Conservation (phyloP, 345 rosid species). For the Lepidium sativum region DNA sequence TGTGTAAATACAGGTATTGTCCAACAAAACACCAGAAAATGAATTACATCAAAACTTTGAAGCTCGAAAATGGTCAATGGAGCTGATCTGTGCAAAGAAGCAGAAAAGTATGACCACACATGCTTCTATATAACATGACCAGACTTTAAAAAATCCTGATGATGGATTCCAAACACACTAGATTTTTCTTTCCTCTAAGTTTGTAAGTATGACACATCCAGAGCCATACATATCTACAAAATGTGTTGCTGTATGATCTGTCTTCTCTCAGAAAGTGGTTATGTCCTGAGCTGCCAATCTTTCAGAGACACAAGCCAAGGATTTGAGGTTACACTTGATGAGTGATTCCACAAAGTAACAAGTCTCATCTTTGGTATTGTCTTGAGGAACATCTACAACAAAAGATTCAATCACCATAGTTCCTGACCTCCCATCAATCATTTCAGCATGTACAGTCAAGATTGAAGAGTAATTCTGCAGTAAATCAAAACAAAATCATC, state of each 20-base stretch:
- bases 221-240: too few relatives aligned
- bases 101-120: neutral
- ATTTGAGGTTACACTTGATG: constrained; percentile 76
- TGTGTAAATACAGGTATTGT: constrained; percentile 5
- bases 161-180: neutral
- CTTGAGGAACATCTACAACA: constrained; percentile 83
- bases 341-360: constrained; percentile 81
- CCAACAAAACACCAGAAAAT: neutral
- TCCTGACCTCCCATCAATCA: constrained; percentile 72
- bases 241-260: neutral
- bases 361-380: constrained; percentile 88
- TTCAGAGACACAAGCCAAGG: constrained; percentile 76
- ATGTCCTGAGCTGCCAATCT: constrained; percentile 73
- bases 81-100: neutral
- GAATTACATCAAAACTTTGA: constrained; percentile 20
- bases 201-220: neutral
- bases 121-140: neutral
- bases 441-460: constrained; percentile 78
- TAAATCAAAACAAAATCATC: neutral
- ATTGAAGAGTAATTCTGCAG: constrained; percentile 78
- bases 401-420: constrained; percentile 88
- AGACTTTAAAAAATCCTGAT: too few relatives aligned
- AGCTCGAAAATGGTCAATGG: neutral
- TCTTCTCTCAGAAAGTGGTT: neutral
- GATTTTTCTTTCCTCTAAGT: neutral